phyloP scores from a whole-genome alignment of 768 basidiomycete genomes.

The Gymnopilus junonius region DNA sequence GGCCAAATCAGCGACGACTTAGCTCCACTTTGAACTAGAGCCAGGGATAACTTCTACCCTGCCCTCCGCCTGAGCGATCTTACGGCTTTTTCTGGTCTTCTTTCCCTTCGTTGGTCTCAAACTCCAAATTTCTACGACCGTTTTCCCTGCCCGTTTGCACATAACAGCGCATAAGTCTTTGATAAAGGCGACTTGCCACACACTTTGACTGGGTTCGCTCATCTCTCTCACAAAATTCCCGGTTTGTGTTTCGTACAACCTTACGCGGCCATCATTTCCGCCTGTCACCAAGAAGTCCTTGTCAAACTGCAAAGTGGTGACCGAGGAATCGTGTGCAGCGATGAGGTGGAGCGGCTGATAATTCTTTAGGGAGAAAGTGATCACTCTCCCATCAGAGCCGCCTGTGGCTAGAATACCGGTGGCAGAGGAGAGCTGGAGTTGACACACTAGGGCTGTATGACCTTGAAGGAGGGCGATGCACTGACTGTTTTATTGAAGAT shows the following conservation, averaged over 20 bases:
- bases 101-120: conserved; percentile 38
- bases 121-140: conserved; percentile 88
- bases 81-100: background rate
- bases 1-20: background rate
- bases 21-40: background rate
- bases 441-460: conserved; percentile 92
- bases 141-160: conserved; percentile 80
- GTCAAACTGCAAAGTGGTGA: conserved; percentile 90
- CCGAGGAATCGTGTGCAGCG: conserved; percentile 86
- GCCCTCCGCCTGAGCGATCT: background rate
- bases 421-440: conserved; percentile 74
- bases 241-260: conserved; percentile 69
- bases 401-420: conserved; percentile 71
- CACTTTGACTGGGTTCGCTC: conserved; percentile 74
- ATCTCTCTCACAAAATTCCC: conserved; percentile 78
- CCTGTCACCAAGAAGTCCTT: conserved; percentile 80
- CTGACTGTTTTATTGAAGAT: conserved; percentile 45
- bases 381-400: conserved; percentile 82
- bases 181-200: conserved; percentile 86
- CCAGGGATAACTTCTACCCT: background rate
- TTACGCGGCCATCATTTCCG: conserved; percentile 85
- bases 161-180: conserved; percentile 71
- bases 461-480: conserved; percentile 88
- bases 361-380: conserved; percentile 43
- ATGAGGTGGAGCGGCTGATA: conserved; percentile 62